Base-by-base conservation (phyloP, 768 basidiomycete genomes). In the Tricholoma furcatifolium region DNA sequence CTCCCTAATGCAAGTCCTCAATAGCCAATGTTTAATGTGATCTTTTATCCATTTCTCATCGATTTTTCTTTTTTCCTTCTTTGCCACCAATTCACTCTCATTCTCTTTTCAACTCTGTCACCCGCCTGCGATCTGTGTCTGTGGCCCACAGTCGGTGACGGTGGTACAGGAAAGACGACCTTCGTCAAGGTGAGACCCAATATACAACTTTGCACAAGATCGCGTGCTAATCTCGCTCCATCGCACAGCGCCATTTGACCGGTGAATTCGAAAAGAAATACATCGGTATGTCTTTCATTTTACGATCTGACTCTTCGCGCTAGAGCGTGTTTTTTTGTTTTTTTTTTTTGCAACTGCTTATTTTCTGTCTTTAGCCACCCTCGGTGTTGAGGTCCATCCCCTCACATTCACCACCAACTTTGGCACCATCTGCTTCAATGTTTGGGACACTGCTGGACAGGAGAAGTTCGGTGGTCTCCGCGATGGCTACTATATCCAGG, bases 191-290 rank as follows among this genome's bases (percentile, higher is more conserved):
- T 93, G 62, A 60, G 73, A 67, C 51, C 43, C 38, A 31, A 58
- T 53, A 50, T 61, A 60, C 58, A 57, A 45, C 42, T 55, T 35
- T 44, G 60, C 4, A 59, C 62, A 56, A 62, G 78, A 85, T 87
- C 81, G 74, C 64, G 67, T 75, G 57, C 78, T 84, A 82, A 88
- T 86, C 74, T 64, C 56, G 35, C 30, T 46, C 51, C 38, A 58
- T 66, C 62, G 58, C 64, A 40, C 66, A 93, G 92, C 92, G 93
- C 71, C 95, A 98, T 76, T 85, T 96, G 84, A 97, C 94, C 60
- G 96, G 96, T 70, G 96, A 98, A 83, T 98, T 99, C 71, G 96
- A 99, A 79, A 99, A 99, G 84, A 99, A 99, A 74, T 98, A 97
- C 75, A 96, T 96, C 56, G 95, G 93, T 95, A 72, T 53, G 88